phyloP scores from a whole-genome alignment of 2,329 filamentous ascomycete species.

The Colletotrichum sp. region DNA sequence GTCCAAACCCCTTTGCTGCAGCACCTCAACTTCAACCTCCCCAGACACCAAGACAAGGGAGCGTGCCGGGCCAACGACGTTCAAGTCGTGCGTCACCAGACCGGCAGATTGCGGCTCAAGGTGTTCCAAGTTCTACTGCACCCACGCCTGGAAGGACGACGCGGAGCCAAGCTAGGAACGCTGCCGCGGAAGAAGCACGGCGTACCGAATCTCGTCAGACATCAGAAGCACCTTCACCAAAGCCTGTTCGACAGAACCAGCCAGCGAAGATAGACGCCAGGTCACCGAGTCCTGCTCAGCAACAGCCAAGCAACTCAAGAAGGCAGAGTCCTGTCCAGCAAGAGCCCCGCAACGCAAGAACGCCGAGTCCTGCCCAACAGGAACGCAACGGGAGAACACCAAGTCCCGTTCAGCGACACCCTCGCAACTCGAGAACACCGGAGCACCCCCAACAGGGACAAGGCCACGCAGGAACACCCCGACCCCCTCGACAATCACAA shows the following conservation, averaged over 20 bases:
- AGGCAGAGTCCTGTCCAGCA: not conserved
- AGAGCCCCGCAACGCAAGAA: not conserved
- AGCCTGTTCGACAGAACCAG: not conserved
- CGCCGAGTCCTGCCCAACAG: not conserved
- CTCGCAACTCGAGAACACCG: not conserved
- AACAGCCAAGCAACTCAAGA: not conserved
- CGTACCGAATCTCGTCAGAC: not conserved
- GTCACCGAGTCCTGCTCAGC: not conserved
- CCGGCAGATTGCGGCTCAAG: not conserved
- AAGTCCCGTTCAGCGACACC: not conserved
- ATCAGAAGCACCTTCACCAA: not conserved
- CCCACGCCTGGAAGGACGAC: not conserved
- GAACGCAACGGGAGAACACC: not conserved
- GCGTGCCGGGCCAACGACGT: not conserved
- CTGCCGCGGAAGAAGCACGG: not conserved
- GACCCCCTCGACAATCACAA: not conserved
- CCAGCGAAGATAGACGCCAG: not conserved
- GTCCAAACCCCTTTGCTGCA: not conserved
- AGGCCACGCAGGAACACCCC: not conserved
- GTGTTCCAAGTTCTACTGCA: not conserved
- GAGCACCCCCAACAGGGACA: not conserved
- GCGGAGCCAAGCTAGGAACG: not conserved
- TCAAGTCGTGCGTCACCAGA: not conserved
- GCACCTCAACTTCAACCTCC: not conserved
- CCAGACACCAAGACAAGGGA: not conserved